These are phyloP conservation scores for Leishmania arabica DNA, from an alignment of 208 protist genomes.

Conservation along the genomic window DNA sequence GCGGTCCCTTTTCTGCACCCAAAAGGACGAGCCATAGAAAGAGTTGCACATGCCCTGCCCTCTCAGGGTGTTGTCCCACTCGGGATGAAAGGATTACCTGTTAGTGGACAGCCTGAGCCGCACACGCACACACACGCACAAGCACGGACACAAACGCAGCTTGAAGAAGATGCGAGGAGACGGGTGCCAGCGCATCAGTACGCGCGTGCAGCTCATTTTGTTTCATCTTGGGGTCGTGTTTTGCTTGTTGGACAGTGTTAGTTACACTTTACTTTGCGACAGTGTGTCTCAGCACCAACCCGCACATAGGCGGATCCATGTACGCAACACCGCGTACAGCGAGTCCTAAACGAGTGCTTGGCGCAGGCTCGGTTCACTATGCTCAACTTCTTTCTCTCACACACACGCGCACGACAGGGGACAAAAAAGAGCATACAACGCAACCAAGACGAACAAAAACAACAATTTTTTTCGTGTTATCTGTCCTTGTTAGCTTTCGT, in stretches of 20 bases:
- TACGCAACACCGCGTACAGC: conserved; percentile 14
- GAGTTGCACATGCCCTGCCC: not conserved
- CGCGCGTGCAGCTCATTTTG: not conserved
- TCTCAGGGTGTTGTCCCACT: too few species aligned
- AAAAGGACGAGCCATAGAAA: not conserved
- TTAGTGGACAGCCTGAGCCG: not conserved
- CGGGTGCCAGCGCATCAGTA: not conserved
- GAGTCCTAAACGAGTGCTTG: conserved; percentile 3
- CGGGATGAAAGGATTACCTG: not conserved
- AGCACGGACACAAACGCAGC: not conserved
- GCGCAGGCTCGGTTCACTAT: not conserved
- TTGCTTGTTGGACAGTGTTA: not conserved
- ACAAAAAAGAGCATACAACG: too few species aligned
- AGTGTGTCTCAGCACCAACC: not conserved
- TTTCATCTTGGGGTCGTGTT: not conserved
- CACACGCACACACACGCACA: not conserved
- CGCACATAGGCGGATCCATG: not conserved
- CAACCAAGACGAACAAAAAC: not conserved
- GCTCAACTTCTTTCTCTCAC: not conserved
- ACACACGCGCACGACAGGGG: not conserved
- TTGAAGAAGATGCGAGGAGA: too few species aligned
- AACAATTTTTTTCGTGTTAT: not conserved
- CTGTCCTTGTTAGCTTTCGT: not conserved
- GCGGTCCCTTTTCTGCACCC: not conserved
- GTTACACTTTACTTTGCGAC: conserved; percentile 3